Evolutionary conservation across 768 basidiomycete genomes (phyloP).

Genomic region (Tulasnella sp.): DNA sequence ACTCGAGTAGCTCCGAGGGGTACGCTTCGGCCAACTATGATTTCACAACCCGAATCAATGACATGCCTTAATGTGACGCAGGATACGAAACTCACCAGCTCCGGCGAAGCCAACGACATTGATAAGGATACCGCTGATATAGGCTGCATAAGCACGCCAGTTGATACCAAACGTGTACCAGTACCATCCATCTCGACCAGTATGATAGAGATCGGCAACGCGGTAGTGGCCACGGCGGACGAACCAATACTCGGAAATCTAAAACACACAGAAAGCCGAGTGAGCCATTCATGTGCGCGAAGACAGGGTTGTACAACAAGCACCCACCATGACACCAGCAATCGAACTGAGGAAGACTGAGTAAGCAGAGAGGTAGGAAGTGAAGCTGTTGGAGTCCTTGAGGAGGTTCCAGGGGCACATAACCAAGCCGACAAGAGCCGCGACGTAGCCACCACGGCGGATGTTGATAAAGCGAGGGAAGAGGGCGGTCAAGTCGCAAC

Average conservation of each 20-base stretch:
- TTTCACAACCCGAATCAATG: not conserved
- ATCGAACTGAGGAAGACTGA: slow-evolving; percentile 78
- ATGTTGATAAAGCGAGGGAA: slow-evolving; percentile 79
- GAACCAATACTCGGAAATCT: slow-evolving; percentile 73
- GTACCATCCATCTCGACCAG: slow-evolving; percentile 60
- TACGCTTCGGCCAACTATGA: slow-evolving; percentile 51
- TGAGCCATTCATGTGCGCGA: not conserved
- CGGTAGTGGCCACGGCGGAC: slow-evolving; percentile 65
- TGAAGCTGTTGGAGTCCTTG: slow-evolving; percentile 64
- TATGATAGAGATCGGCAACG: slow-evolving; percentile 65
- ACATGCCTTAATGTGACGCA: not conserved
- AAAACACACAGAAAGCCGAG: not conserved
- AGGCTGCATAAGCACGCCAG: slow-evolving; percentile 62
- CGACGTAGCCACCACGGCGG: slow-evolving; percentile 76
- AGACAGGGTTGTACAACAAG: not conserved
- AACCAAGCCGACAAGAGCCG: slow-evolving; percentile 69
- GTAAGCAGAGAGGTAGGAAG: slow-evolving; percentile 70
- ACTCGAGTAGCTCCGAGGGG: slow-evolving; percentile 66
- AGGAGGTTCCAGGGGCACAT: slow-evolving; percentile 57
- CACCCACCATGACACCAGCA: slow-evolving; percentile 67
- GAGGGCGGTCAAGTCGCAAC: slow-evolving; percentile 76
- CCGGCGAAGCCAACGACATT: slow-evolving; percentile 80
- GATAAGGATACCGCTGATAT: slow-evolving; percentile 70
- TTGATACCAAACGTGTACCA: slow-evolving; percentile 72
- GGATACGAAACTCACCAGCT: slow-evolving; percentile 44